Conservation (phyloP, 352 stramenopile species). For the Pythium vanterpoolii region DNA sequence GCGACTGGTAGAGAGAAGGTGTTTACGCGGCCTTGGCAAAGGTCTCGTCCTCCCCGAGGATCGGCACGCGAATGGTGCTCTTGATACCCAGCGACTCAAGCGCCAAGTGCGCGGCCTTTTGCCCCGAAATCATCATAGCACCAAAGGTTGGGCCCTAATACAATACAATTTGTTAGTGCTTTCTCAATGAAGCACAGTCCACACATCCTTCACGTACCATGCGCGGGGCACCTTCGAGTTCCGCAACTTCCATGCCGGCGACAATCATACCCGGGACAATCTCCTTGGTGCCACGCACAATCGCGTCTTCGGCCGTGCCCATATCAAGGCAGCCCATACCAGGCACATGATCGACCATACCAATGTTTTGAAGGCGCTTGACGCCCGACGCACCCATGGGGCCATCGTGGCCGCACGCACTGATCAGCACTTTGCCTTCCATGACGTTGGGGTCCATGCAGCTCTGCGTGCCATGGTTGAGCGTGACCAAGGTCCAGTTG, state of each 20-base stretch:
- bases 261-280: constrained; percentile 67
- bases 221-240: constrained; percentile 53
- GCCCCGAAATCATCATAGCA: constrained; percentile 67
- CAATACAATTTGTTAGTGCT: background rate
- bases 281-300: constrained; percentile 59
- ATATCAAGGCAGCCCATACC: constrained; percentile 63
- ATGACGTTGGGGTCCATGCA: constrained; percentile 77
- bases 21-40: constrained; percentile 44
- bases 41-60: constrained; percentile 30
- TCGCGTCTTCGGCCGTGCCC: constrained; percentile 55
- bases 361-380: constrained; percentile 65
- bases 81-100: constrained; percentile 57
- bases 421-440: constrained; percentile 67
- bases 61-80: constrained; percentile 44
- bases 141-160: constrained; percentile 52
- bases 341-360: constrained; percentile 53
- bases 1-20: background rate
- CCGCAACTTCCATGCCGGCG: constrained; percentile 57
- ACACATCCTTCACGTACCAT: constrained; percentile 29
- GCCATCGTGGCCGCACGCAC: constrained; percentile 54
- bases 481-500: constrained; percentile 66
- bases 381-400: constrained; percentile 62
- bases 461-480: constrained; percentile 67
- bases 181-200: background rate
- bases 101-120: constrained; percentile 59